A percentile compares a stretch with the other conserved stretches of the same genome.
These are phyloP conservation scores for Pythium dissotocum DNA, from an alignment of 352 stramenopile genomes.

Conservation along the genomic window DNA sequence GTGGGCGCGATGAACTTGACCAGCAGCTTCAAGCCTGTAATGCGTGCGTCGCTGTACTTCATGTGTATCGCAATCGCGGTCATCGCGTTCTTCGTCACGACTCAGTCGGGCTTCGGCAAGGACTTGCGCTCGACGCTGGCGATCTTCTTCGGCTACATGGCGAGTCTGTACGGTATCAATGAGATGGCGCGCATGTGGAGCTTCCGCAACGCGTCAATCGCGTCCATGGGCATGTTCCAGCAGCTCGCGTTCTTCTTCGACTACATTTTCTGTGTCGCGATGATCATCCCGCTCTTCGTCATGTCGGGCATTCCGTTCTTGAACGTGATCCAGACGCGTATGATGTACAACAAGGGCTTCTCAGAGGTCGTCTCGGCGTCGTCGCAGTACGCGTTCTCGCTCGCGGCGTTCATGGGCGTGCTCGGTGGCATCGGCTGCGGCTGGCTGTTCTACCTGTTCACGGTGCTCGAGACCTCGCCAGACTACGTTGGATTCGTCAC, in stretches of 20 bases:
- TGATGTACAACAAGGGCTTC: constrained; percentile 92
- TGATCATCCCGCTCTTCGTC: constrained; percentile 76
- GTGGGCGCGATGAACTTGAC: constrained; percentile 45
- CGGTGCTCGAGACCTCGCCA: constrained; percentile 65
- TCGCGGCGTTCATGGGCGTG: constrained; percentile 77
- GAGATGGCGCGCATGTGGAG: constrained; percentile 87
- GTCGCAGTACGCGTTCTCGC: constrained; percentile 84
- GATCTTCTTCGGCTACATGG: constrained; percentile 84
- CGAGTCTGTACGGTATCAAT: constrained; percentile 76
- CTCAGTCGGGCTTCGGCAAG: constrained; percentile 40
- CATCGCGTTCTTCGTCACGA: constrained; percentile 52
- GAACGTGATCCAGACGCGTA: constrained; percentile 87
- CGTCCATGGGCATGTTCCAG: constrained; percentile 66
- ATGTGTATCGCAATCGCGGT: constrained; percentile 38
- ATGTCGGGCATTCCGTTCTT: constrained; percentile 85
- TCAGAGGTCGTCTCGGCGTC: constrained; percentile 83
- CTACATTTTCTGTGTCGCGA: constrained; percentile 73
- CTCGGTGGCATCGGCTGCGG: constrained; percentile 71
- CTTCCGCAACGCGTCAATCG: constrained; percentile 68
- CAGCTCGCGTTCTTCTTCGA: constrained; percentile 87
- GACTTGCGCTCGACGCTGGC: constrained; percentile 42
- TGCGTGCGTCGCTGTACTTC: constrained; percentile 60
- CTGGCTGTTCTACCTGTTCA: constrained; percentile 83
- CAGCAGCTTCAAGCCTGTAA: constrained; percentile 31
- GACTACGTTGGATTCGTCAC: constrained; percentile 80